Base-by-base conservation (phyloP, 805 yeast genomes). In the Candida germanica region DNA sequence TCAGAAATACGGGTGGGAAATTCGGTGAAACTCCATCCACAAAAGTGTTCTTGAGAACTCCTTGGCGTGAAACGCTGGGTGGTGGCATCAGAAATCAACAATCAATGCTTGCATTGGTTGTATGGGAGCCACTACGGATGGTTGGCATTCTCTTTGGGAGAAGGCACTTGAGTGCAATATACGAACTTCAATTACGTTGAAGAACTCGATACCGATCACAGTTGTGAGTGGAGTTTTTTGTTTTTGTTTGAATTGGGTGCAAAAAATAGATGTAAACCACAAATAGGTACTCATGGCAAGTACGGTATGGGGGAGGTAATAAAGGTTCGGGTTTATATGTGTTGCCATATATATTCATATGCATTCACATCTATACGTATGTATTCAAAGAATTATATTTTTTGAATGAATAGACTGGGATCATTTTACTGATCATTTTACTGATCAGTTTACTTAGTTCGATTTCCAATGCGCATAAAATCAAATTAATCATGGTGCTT, bases 131-230 rank as follows among this genome's bases (percentile, higher is more conserved):
- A 55, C 57, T 58, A 71, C 73, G 74, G 73, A 61, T 68, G 73
- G 78, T 73, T 73, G 78, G 75, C 56, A 63, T 60, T 54, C 50
- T 46, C 54, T 47, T 48, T 42, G 44, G 15, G 52, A 44, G 40
- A 22, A 55, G 71, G 69, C 74, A 70, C 55, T 73, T 74, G 68
- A 74, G 79, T 74, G 78, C 79, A 74, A 74, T 74, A 63, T 66
- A 75, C 75, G 75, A 69, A 70, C 75, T 55, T 40, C 38, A 29
- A 19, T 8, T 18, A 8, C n/a, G 14, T 9, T 28, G 38, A 64
- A 50, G 68, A 69, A 73, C 79, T 71, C 79, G 79, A 73, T 73
- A 73, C 79, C 79, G 79, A 73, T 73, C 74, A 73, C 63, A 69
- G 74, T 62, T 61, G 53, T 55, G 70, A 64, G 77, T 56, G 33